Conservation (phyloP, 2,329 filamentous ascomycete species). For the Apiospora kogelbergensis region DNA sequence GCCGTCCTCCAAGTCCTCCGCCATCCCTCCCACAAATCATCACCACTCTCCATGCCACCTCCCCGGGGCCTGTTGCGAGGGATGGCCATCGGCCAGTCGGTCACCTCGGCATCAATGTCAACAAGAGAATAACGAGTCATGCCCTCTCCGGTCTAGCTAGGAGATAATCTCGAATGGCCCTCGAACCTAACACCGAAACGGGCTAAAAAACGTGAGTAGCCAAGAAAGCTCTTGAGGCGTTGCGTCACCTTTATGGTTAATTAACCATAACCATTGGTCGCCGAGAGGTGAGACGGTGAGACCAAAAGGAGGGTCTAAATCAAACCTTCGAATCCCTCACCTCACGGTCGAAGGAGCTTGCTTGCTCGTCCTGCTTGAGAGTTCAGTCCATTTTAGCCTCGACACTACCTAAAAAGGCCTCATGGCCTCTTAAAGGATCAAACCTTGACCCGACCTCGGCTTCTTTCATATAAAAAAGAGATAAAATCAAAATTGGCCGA, state of each 20-base stretch:
- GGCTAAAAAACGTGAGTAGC: constrained; percentile 14
- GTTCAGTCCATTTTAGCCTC: constrained; percentile 7
- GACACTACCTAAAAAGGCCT: background rate
- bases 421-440: background rate
- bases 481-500: background rate
- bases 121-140: background rate
- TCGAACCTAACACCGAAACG: constrained; percentile 23
- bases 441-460: background rate
- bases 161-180: constrained; percentile 8
- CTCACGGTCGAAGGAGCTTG: background rate
- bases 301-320: constrained; percentile 5
- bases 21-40: background rate
- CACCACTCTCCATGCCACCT: background rate
- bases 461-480: background rate
- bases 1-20: background rate
- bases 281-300: constrained; percentile 1
- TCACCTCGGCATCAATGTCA: background rate
- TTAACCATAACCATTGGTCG: constrained; percentile 8
- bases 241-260: constrained; percentile 8
- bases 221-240: background rate
- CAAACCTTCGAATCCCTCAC: constrained; percentile 9
- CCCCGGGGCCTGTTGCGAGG: background rate
- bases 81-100: background rate
- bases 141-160: constrained; percentile 1
- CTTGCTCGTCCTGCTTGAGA: background rate